phyloP scores from a whole-genome alignment of 2,329 filamentous ascomycete species.

The Endocalyx cinctus region DNA sequence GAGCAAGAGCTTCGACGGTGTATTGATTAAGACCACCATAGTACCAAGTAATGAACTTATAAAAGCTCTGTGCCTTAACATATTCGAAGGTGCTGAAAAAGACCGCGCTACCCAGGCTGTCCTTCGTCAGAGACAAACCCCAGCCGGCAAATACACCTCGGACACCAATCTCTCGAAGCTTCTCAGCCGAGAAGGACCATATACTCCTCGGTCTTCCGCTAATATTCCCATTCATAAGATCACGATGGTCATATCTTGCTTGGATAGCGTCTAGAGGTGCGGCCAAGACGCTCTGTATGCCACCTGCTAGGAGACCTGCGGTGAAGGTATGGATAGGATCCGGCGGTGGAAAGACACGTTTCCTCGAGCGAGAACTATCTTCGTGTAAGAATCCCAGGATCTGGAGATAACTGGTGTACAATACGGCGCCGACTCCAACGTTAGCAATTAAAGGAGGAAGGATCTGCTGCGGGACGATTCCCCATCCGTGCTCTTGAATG shows the following conservation, averaged over 20 bases:
- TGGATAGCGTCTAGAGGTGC: constrained; percentile 74
- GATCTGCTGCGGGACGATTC: constrained; percentile 71
- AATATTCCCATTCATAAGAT: constrained; percentile 38
- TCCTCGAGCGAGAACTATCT: constrained; percentile 52
- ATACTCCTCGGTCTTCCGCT: constrained; percentile 53
- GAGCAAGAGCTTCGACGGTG: constrained; percentile 44
- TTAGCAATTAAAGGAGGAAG: constrained; percentile 72
- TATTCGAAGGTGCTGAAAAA: constrained; percentile 76
- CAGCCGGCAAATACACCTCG: constrained; percentile 72
- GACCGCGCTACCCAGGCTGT: constrained; percentile 62
- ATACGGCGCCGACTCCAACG: constrained; percentile 65
- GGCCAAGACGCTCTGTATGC: constrained; percentile 65
- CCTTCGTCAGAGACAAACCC: constrained; percentile 64
- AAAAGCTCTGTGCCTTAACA: constrained; percentile 70
- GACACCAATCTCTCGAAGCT: constrained; percentile 66
- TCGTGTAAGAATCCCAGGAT: constrained; percentile 62
- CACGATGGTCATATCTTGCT: constrained; percentile 61
- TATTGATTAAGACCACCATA: constrained; percentile 57
- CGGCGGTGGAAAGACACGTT: constrained; percentile 67
- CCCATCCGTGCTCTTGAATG: constrained; percentile 66
- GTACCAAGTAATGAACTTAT: constrained; percentile 65
- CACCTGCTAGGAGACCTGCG: constrained; percentile 65
- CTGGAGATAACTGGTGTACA: constrained; percentile 73
- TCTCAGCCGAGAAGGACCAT: constrained; percentile 66
- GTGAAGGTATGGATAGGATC: constrained; percentile 59